Conservation (phyloP, 495 filamentous ascomycete genomes). For the Aspergillus baeticus region DNA sequence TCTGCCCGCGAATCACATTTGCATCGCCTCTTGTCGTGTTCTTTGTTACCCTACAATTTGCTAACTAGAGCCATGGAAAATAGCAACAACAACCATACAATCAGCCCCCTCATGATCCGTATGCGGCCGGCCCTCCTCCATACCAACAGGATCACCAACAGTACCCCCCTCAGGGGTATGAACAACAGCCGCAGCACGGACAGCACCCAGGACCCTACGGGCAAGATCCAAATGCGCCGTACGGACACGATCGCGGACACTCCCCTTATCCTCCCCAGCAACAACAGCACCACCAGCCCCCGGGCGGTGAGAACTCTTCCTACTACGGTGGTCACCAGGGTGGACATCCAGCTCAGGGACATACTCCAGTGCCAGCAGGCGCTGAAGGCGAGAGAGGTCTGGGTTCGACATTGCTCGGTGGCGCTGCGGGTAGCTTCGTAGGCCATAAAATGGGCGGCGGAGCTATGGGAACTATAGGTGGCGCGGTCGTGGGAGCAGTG, state of each 20-base stretch:
- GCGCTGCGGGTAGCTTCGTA: constrained; percentile 41
- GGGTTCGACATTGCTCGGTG: constrained; percentile 41
- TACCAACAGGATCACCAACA: constrained; percentile 18
- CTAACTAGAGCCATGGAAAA: constrained; percentile 8
- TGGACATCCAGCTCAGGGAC: constrained; percentile 20
- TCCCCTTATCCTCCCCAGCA: constrained; percentile 33
- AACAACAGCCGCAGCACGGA: constrained; percentile 4
- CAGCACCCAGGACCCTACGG: constrained; percentile 15
- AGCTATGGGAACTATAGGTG: constrained; percentile 38
- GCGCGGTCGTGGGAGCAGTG: constrained; percentile 45
- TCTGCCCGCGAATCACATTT: no score
- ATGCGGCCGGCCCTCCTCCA: constrained; percentile 14
- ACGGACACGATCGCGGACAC: constrained; percentile 28
- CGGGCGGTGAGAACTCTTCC: constrained; percentile 22
- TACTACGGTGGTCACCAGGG: constrained; percentile 22
- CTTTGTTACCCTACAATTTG: neutral
- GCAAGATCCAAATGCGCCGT: constrained; percentile 18
- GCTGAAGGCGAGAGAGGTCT: constrained; percentile 42
- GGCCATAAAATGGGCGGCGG: constrained; percentile 46
- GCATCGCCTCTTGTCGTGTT: neutral
- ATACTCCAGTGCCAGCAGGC: constrained; percentile 17
- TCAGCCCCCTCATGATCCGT: constrained; percentile 20
- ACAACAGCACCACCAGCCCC: constrained; percentile 20
- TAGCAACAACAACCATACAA: constrained; percentile 21
- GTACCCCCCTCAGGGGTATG: constrained; percentile 13